A percentile compares a stretch with the other conserved stretches of the same genome.
phyloP scores from a whole-genome alignment of 1,284 basidiomycete genomes.

The Trametes sp. region DNA sequence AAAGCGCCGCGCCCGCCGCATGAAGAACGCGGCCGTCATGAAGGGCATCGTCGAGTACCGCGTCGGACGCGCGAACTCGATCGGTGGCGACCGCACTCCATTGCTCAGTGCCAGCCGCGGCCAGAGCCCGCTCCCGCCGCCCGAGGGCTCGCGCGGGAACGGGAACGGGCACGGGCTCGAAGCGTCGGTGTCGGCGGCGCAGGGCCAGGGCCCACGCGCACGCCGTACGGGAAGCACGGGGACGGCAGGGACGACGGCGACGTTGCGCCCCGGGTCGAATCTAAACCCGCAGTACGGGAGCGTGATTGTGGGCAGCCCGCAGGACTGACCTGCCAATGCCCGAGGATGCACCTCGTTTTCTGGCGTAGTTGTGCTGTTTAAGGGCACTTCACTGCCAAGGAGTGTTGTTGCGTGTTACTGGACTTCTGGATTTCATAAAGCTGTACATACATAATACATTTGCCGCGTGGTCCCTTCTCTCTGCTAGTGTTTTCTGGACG shows the following conservation, averaged over 20 bases:
- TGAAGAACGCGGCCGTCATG: constrained; percentile 82
- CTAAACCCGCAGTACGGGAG: constrained; percentile 28
- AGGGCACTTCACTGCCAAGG: no score
- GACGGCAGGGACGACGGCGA: background rate
- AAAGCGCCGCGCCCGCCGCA: constrained; percentile 74
- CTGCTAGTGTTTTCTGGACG: no score
- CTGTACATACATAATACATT: constrained; percentile 7
- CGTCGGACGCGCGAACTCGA: constrained; percentile 31
- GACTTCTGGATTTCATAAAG: background rate
- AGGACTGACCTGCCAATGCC: background rate
- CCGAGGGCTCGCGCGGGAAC: constrained; percentile 10
- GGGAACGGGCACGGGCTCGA: constrained; percentile 1
- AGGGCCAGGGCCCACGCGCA: no score
- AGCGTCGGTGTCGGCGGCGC: background rate
- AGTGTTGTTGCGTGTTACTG: no score
- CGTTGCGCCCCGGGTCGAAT: constrained; percentile 9
- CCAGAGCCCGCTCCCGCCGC: constrained; percentile 18
- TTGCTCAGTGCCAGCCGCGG: constrained; percentile 28
- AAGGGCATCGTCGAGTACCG: constrained; percentile 56
- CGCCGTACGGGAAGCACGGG: no score
- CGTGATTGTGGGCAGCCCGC: constrained; percentile 25
- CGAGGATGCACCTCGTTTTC: no score
- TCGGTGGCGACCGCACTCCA: constrained; percentile 34
- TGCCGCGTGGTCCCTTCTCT: no score
- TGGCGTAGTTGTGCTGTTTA: no score